phyloP scores from a whole-genome alignment of 2,329 filamentous ascomycete species.

The Thyridium curvatum region DNA sequence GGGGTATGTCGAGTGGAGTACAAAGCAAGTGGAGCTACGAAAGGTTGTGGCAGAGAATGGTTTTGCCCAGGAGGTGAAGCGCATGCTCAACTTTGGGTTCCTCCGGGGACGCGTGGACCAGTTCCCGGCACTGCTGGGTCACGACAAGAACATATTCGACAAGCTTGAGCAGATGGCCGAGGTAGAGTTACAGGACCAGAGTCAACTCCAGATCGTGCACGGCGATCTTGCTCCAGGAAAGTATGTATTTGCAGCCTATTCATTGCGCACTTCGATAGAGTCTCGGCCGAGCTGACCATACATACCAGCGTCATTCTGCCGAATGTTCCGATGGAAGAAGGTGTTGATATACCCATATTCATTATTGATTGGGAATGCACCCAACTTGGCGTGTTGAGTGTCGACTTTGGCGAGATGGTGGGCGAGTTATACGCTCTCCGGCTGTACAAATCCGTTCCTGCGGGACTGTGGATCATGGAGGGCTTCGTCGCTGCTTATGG shows the following conservation, averaged over 20 bases:
- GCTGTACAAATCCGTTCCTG: slow-evolving; percentile 44
- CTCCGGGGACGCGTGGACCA: slow-evolving; percentile 34
- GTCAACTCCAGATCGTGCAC: slow-evolving; percentile 36
- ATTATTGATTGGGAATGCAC: slow-evolving; percentile 43
- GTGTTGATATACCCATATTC: no score
- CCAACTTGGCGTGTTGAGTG: slow-evolving; percentile 38
- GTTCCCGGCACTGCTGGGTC: slow-evolving; percentile 38
- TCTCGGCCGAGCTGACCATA: no score
- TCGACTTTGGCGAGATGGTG: slow-evolving; percentile 54
- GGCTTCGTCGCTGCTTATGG: slow-evolving; percentile 45
- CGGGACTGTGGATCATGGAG: slow-evolving; percentile 43
- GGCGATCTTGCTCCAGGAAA: slow-evolving; percentile 60
- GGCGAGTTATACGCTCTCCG: slow-evolving; percentile 52
- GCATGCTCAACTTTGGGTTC: slow-evolving; percentile 40
- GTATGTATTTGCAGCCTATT: no score
- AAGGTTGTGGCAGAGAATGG: slow-evolving; percentile 32
- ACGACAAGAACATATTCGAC: slow-evolving; percentile 35
- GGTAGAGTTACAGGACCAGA: slow-evolving; percentile 29
- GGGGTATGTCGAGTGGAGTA: slow-evolving; percentile 43
- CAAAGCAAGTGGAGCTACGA: slow-evolving; percentile 28
- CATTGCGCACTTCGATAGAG: no score
- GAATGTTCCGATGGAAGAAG: no score
- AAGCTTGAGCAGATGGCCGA: slow-evolving; percentile 40
- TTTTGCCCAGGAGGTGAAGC: slow-evolving; percentile 42
- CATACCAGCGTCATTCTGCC: no score